phyloP scores from a whole-genome alignment of 75 land plant species.

The Gnetum montanum region DNA sequence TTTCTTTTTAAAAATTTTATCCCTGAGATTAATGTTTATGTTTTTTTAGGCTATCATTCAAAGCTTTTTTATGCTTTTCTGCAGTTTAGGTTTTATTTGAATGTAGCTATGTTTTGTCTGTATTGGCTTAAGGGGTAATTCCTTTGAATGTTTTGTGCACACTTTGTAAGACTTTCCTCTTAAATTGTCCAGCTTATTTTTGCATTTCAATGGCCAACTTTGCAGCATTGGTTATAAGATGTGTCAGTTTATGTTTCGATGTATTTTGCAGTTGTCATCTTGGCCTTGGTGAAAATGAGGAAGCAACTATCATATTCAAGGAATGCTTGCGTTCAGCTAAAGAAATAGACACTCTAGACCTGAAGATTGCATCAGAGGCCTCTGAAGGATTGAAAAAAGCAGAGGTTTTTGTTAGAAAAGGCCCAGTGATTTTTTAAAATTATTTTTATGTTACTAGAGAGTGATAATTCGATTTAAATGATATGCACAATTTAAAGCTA shows the following conservation, averaged over 20 bases:
- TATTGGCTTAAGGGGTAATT: too few species aligned
- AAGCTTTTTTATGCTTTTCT: background rate
- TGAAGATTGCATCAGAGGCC: slow-evolving; percentile 64
- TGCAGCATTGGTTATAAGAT: background rate
- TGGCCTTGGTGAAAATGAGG: slow-evolving; percentile 75
- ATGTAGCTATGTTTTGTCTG: too few species aligned
- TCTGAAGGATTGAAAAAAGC: slow-evolving; percentile 81
- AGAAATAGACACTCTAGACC: slow-evolving; percentile 32
- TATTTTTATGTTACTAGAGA: background rate
- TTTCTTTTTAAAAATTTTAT: background rate
- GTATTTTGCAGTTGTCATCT: slow-evolving; percentile 67
- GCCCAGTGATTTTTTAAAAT: background rate
- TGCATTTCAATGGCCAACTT: background rate
- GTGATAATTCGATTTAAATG: background rate
- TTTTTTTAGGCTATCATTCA: background rate
- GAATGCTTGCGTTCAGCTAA: slow-evolving; percentile 50
- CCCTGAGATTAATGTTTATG: background rate
- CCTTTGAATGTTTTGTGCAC: background rate
- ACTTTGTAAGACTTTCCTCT: background rate
- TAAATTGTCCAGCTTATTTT: background rate
- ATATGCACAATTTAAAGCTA: background rate
- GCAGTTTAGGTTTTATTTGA: too few species aligned
- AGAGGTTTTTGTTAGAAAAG: slow-evolving; percentile 29
- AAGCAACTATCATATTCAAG: slow-evolving; percentile 54
- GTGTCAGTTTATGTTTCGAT: background rate